These are phyloP conservation scores for Vitellaria paradoxa DNA, from an alignment of 179 eudicot genomes.

Conservation along the genomic window DNA sequence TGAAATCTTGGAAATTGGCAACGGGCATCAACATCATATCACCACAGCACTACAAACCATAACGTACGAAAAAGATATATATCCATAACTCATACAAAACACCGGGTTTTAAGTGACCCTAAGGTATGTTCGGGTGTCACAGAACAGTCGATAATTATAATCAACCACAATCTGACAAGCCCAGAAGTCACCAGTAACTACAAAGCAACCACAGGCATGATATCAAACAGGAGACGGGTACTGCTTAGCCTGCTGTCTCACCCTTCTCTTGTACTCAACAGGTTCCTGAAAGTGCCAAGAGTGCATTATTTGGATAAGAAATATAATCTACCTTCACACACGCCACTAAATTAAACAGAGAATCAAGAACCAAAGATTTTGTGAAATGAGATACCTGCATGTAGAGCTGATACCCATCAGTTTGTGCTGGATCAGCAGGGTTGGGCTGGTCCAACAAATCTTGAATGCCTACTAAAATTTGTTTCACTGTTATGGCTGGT, in stretches of 20 bases:
- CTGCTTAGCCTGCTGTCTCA: constrained; percentile 39
- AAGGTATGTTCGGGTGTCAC: not conserved
- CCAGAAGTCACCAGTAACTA: not conserved
- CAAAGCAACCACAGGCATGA: not conserved
- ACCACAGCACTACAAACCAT: not conserved
- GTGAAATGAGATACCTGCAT: constrained; percentile 33
- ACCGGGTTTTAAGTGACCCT: not conserved
- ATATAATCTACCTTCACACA: not conserved
- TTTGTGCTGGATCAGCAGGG: constrained; percentile 55
- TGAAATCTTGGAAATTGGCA: not conserved
- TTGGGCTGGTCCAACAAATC: constrained; percentile 59
- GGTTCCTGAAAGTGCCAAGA: constrained; percentile 32
- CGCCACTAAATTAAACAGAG: not conserved
- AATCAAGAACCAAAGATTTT: not conserved
- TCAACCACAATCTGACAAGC: not conserved
- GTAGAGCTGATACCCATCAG: constrained; percentile 59
- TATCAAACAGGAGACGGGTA: constrained; percentile 30
- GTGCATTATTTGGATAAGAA: not conserved
- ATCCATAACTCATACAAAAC: not conserved
- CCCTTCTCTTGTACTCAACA: constrained; percentile 33
- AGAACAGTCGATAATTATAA: not conserved
- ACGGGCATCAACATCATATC: not conserved
- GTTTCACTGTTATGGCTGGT: constrained; percentile 60
- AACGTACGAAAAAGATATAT: not conserved
- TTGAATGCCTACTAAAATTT: constrained; percentile 54